Conservation (phyloP, 208 protist genomes). For the Endotrypanum monterogeii region DNA sequence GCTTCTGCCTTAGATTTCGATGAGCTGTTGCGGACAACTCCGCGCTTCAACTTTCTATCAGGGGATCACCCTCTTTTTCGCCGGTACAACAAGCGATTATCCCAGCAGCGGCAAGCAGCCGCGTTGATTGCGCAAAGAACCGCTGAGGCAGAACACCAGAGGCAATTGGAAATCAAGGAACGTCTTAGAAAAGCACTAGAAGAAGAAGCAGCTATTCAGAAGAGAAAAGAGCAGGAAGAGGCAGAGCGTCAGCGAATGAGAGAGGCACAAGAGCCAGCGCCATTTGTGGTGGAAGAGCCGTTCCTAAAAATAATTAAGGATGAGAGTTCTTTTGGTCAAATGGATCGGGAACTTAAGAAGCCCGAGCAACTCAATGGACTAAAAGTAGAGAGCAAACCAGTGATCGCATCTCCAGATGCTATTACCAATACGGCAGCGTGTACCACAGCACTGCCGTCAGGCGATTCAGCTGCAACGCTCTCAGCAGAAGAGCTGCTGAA, state of each 20-base stretch:
- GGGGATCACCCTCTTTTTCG: slow-evolving; percentile 75
- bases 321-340: slow-evolving; percentile 56
- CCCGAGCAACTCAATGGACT: slow-evolving; percentile 3
- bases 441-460: not conserved
- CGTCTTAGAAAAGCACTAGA: slow-evolving; percentile 49
- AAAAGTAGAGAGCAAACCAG: slow-evolving; percentile 4
- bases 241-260: slow-evolving; percentile 15
- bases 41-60: slow-evolving; percentile 82
- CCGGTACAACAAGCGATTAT: slow-evolving; percentile 64
- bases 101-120: slow-evolving; percentile 52
- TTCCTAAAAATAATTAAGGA: slow-evolving; percentile 65
- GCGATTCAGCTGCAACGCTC: slow-evolving; percentile 17
- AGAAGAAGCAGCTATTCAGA: slow-evolving; percentile 28
- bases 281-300: slow-evolving; percentile 29
- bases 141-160: slow-evolving; percentile 58
- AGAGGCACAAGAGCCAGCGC: slow-evolving; percentile 7
- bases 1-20: slow-evolving; percentile 48
- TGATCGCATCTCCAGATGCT: not conserved
- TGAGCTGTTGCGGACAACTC: slow-evolving; percentile 71
- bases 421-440: not conserved
- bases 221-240: slow-evolving; percentile 32
- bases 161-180: slow-evolving; percentile 56
- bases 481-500: slow-evolving; percentile 61
- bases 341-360: slow-evolving; percentile 12
- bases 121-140: slow-evolving; percentile 61